Base-by-base conservation (phyloP, 1,284 basidiomycete species). In the Acaromyces ingoldii region DNA sequence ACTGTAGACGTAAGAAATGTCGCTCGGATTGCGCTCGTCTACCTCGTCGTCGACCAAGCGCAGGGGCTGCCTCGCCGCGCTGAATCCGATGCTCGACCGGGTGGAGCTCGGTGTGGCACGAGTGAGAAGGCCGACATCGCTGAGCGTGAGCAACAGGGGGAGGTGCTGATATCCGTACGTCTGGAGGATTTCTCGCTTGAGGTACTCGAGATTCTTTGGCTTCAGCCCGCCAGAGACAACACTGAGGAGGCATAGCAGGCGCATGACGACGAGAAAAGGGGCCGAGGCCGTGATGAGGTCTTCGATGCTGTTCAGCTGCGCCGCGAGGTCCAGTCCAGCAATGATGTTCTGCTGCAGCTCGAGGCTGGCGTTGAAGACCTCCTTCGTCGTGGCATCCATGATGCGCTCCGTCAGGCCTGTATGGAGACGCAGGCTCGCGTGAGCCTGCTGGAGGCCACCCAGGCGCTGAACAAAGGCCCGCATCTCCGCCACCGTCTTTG, bases 281-380 rank as follows among this genome's bases (percentile, higher is more conserved):
- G 62, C 51, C 43, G 67, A 58, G n/a, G 62, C 52, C 24, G 57
- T 57, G 30, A 73, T 50, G 37, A 73, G 62, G n/a, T 67, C 65
- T 29, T 72, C 71, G 28, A 73, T 65, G 15, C 59, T 64, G 24
- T 41, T 29, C 22, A 70, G 61, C 43, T 72, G 71, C 37, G 53
- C 58, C 5, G 50, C 15, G 37, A 67, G 21, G 15, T 70, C 65
- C 4, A 65, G 34, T 0, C 69, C 69, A 0, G 91, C 89, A 13
- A 98, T 83, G 25, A 96, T 81, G 76, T 97, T 97, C 76, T 98
- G 95, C 73, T 98, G 93, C 17, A 95, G 88, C 78, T 98, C 93
- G 9, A 99, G 80, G 19, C 85, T 86, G 70, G 85, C 87, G 76
- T 91, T 91, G 79, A 98, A 98, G 49, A 85, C 80, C 34, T 93